phyloP scores from a whole-genome alignment of 192 early-diverging fungal species.

The Dimargaris xerosporica region DNA sequence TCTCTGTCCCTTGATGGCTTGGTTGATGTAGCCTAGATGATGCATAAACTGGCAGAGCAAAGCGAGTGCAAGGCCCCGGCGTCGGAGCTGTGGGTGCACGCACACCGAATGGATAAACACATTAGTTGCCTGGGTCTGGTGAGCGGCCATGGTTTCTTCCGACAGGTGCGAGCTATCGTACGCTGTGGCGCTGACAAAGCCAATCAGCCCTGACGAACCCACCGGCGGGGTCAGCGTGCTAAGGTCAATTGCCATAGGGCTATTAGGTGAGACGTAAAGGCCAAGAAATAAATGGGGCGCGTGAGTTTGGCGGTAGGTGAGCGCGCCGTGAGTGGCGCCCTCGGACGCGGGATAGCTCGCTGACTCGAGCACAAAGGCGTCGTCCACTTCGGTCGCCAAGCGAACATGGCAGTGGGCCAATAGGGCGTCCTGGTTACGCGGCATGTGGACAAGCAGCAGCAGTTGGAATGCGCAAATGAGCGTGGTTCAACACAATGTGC shows the following conservation, averaged over 20 bases:
- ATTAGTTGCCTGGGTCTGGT: background rate
- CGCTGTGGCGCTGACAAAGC: slow-evolving; percentile 8
- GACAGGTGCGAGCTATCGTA: background rate
- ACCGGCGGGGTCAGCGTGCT: background rate
- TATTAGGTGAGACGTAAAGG: background rate
- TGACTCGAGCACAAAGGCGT: background rate
- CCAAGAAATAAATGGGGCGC: slow-evolving; percentile 8
- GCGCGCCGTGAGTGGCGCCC: background rate
- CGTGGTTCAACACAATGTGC: too few relatives aligned
- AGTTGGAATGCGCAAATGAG: too few relatives aligned
- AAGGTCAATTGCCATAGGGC: too few relatives aligned
- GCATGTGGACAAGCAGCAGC: too few relatives aligned
- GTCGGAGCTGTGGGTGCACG: slow-evolving; percentile 1
- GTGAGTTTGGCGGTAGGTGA: background rate
- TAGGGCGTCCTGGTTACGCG: too few relatives aligned
- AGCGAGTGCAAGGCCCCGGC: background rate
- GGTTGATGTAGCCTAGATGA: background rate
- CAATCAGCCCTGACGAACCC: background rate
- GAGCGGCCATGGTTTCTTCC: background rate
- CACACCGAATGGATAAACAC: slow-evolving; percentile 8
- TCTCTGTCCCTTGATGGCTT: background rate
- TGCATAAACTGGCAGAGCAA: background rate
- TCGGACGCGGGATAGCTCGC: slow-evolving; percentile 6
- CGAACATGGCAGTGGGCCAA: background rate
- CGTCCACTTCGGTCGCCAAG: background rate